These are phyloP conservation scores for Apiospora koreana DNA, from an alignment of 2,329 filamentous ascomycete genomes.

Conservation along the genomic window DNA sequence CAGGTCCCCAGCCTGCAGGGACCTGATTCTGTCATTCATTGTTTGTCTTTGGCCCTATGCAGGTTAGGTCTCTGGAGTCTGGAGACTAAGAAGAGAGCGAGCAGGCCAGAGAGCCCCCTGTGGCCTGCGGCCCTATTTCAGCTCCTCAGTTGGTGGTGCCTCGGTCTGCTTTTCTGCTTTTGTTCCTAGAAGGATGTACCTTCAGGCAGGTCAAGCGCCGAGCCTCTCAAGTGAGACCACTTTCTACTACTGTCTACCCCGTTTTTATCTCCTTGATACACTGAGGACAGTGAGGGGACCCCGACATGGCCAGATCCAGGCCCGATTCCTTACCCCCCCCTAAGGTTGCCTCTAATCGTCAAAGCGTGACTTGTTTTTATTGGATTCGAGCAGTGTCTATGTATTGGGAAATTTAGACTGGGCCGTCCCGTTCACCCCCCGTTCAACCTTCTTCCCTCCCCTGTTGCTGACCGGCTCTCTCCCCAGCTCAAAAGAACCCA, in stretches of 20 bases:
- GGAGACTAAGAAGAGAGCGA: background rate
- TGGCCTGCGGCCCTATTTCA: background rate
- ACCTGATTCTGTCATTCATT: background rate
- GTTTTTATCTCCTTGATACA: background rate
- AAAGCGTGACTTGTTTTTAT: background rate
- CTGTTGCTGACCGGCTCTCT: conserved; percentile 7
- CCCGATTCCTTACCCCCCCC: background rate
- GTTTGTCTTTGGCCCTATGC: background rate
- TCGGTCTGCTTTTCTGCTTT: background rate
- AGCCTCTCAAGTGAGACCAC: conserved; percentile 1
- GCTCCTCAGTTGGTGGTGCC: background rate
- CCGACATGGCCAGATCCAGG: conserved; percentile 7
- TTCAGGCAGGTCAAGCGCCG: conserved; percentile 2
- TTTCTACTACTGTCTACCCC: background rate
- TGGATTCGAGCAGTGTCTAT: background rate
- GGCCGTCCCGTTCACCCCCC: background rate
- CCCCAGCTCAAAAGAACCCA: conserved; percentile 2
- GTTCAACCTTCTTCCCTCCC: background rate
- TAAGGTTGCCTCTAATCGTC: background rate
- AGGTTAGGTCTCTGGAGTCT: background rate
- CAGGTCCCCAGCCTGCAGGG: background rate
- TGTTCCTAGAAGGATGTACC: background rate
- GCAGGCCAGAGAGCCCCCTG: too few species aligned
- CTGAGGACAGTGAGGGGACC: background rate
- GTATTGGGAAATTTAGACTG: conserved; percentile 5